Percentiles rank a stretch among this genome's conserved stretches.
Evolutionary conservation across 148 eudicot species (phyloP).

Genomic region (Pharnaceum exiguum): DNA sequence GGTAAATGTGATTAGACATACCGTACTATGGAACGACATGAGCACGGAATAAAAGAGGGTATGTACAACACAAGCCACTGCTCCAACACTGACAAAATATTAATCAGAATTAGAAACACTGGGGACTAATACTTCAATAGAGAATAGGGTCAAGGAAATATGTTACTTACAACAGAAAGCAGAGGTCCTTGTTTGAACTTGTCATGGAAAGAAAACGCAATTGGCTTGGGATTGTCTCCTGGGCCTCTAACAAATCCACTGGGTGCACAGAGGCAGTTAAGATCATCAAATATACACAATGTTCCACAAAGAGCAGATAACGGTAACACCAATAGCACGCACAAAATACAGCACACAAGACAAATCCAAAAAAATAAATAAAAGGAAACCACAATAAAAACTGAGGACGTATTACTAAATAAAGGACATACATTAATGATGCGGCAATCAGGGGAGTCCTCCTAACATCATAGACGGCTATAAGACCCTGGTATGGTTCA

Average conservation of each 20-base stretch:
- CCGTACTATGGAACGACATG: constrained; percentile 56
- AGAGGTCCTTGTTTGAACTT: constrained; percentile 92
- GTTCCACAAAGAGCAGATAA: background rate
- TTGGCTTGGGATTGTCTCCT: constrained; percentile 71
- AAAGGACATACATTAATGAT: constrained; percentile 70
- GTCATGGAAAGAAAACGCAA: constrained; percentile 78
- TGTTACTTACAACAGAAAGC: constrained; percentile 74
- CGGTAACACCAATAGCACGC: background rate
- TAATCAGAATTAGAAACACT: background rate
- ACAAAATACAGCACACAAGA: background rate
- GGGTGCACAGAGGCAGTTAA: constrained; percentile 15
- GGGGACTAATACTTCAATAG: background rate
- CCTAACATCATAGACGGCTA: constrained; percentile 83
- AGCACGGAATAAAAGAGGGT: constrained; percentile 82
- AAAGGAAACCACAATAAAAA: background rate
- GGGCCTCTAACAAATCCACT: constrained; percentile 99
- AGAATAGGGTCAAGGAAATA: background rate
- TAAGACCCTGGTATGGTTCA: constrained; percentile 77
- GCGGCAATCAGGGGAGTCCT: constrained; percentile 78
- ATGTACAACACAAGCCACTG: constrained; percentile 88
- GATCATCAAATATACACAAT: background rate
- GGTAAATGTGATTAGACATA: constrained; percentile 9
- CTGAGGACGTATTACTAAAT: background rate
- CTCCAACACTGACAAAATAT: constrained; percentile 78
- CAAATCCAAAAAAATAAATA: background rate